Conservation (phyloP, 768 basidiomycete genomes). For the Boletus rubescentipes region DNA sequence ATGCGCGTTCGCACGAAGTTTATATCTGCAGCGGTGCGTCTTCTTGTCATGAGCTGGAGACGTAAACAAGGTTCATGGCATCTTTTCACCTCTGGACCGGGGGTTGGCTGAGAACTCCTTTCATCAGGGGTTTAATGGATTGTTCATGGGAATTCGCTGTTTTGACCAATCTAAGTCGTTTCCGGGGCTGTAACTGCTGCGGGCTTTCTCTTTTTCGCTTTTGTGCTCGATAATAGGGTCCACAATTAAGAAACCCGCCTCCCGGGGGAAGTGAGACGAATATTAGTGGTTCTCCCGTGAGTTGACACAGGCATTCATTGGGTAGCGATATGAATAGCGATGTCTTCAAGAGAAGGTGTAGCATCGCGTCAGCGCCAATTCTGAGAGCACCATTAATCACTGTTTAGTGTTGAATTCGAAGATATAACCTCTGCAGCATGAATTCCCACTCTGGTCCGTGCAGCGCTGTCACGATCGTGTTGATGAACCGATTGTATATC, state of each 20-base stretch:
- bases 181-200: conserved; percentile 21
- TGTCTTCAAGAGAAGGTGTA: conserved; percentile 73
- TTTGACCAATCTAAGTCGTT: conserved; percentile 26
- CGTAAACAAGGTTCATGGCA: neutral
- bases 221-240: conserved; percentile 6
- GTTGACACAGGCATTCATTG: conserved; percentile 82
- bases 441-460: conserved; percentile 65
- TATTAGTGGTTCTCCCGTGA: conserved; percentile 71
- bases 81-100: conserved; percentile 20
- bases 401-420: neutral
- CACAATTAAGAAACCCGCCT: conserved; percentile 11
- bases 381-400: conserved; percentile 38
- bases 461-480: conserved; percentile 71
- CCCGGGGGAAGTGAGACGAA: conserved; percentile 34
- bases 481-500: conserved; percentile 62
- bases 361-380: conserved; percentile 73
- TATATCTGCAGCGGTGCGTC: conserved; percentile 50
- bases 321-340: conserved; percentile 76
- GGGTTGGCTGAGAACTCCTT: conserved; percentile 7
- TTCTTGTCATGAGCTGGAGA: conserved; percentile 21
- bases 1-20: conserved; percentile 53
- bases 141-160: conserved; percentile 1
- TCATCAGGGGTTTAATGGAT: conserved; percentile 3
- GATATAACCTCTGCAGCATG: conserved; percentile 56
- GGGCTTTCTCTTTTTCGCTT: conserved; percentile 23